Evolutionary conservation across 1,284 basidiomycete species (phyloP), one percentile per base, ranked within the genome.

Genomic region (Puccinia coronata): DNA sequence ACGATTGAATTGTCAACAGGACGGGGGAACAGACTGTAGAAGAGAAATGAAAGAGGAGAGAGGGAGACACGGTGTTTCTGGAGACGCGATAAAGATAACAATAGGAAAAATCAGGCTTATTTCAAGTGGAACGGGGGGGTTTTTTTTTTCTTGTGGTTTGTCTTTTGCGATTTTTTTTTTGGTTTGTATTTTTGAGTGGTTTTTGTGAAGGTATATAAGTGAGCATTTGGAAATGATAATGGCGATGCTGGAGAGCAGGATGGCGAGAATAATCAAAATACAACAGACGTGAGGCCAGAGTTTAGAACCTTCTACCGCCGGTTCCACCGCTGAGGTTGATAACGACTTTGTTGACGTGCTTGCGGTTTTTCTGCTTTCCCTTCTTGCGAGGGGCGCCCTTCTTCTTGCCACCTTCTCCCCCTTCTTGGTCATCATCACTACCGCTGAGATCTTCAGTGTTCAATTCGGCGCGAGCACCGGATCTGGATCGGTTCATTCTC

Each of bases 261-360:
- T 1, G 9, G 14, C 14, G 20, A 67, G 14, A 36, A 36, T 18
- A 63, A 14, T 31, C 20, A 2, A 18, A 36, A 41, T 28, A 65
- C n/a, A 34, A 28, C 12, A 59, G 28, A 28, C n/a, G 8, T 16
- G 63, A 41, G 34, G 25, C 18, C 1, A 51, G n/a, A 51, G 18
- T 5, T 71, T 23, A 71, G 20, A 55, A 71, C 47, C 69, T 71
- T 53, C 69, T 71, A n/a, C 69, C 69, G 47, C 69, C 69, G 36
- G 69, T 71, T 31, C 69, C 69, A 23, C 69, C 69, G 51, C 69
- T 71, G 23, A 71, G 69, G 53, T 71, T 71, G 49, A 71, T 71
- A 34, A 71, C 69, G 69, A 71, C 51, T 49, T 71, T 71, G 41
- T 71, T 71, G 49, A 71, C 69, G 53, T 71, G 69, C 31, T 71